These are phyloP conservation scores for Comarum palustre DNA, from an alignment of 306 rosid species.

Conservation along the genomic window DNA sequence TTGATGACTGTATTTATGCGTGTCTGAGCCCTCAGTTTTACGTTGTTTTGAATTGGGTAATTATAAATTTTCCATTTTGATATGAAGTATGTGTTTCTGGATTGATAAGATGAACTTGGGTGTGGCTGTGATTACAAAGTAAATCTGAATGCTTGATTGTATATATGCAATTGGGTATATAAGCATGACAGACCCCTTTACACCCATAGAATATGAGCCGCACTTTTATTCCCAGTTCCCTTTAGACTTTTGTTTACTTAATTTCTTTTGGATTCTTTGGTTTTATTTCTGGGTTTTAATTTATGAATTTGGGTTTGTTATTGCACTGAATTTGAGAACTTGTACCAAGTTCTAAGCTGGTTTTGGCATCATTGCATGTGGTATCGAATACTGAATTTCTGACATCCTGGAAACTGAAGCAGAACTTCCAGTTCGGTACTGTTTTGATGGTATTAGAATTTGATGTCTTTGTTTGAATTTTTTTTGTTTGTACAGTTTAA, in stretches of 20 bases:
- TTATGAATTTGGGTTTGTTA: neutral
- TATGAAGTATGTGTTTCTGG: neutral
- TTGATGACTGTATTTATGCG: conserved; percentile 69
- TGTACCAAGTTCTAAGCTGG: neutral
- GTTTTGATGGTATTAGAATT: neutral
- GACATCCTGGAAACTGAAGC: neutral
- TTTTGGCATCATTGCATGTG: neutral
- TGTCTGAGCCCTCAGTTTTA: conserved; percentile 51
- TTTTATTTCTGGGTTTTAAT: neutral
- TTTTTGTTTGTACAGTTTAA: too few species aligned
- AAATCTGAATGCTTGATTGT: conserved; percentile 16
- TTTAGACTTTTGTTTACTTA: neutral
- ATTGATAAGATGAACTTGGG: conserved; percentile 2
- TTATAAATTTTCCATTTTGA: neutral
- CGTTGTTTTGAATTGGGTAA: neutral
- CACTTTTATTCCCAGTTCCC: neutral
- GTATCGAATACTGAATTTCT: neutral
- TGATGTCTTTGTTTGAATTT: too few species aligned
- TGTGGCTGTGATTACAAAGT: conserved; percentile 18
- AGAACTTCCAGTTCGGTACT: neutral
- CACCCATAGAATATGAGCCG: conserved; percentile 30
- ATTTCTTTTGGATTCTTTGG: neutral
- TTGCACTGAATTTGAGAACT: neutral
- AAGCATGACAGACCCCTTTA: conserved; percentile 15
- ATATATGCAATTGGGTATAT: neutral